Evolutionary conservation across 768 basidiomycete genomes (phyloP), one percentile per base, ranked within the genome.

Genomic region (Xerocomus brunneocitrinus): DNA sequence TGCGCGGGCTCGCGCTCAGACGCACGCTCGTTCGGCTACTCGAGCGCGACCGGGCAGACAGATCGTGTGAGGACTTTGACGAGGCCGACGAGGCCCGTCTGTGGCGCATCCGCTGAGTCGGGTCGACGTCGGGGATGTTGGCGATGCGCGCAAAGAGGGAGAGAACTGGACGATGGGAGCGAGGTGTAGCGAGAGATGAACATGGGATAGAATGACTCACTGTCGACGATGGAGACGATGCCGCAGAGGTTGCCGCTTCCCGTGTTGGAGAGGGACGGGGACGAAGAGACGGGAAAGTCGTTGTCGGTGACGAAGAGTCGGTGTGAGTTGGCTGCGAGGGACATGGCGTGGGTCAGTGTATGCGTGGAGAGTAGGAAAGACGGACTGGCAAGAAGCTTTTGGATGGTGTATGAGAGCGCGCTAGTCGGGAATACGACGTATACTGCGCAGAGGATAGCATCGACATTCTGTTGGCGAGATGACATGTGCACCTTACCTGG

Each of bases 321-420:
- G 62, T 91, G 89, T 0, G 90, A 75, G 64, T 85, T 87, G 34
- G 90, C 90, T 91, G 57, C 10, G 10, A 19, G n/a, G 16, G 35
- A 28, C 8, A 16, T n/a, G 28, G n/a, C 8, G 43, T 35, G 30
- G 40, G 57, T 46, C 51, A 56, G 49, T 47, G 9, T 50, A 27
- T 50, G 42, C 50, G 45, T 36, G n/a, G 12, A 28, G 27, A 44
- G 27, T 2, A 32, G 31, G 19, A 3, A 3, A 31, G 24, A 76
- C 87, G 58, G 62, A 91, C 89, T 92, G 3, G 90, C 89, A 24
- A 92, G 78, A 8, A 91, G 74, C 65, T 91, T 92, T 69, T 91
- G 80, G 50, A 90, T 83, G 1, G 87, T 83, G 67, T 84, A 89
- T 12, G 77, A 75, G 4, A 91, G 74, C 7, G 81, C 76, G 60